These are phyloP conservation scores for Epichloe brachyelytri DNA, from an alignment of 2,329 filamentous ascomycete genomes.

Conservation along the genomic window DNA sequence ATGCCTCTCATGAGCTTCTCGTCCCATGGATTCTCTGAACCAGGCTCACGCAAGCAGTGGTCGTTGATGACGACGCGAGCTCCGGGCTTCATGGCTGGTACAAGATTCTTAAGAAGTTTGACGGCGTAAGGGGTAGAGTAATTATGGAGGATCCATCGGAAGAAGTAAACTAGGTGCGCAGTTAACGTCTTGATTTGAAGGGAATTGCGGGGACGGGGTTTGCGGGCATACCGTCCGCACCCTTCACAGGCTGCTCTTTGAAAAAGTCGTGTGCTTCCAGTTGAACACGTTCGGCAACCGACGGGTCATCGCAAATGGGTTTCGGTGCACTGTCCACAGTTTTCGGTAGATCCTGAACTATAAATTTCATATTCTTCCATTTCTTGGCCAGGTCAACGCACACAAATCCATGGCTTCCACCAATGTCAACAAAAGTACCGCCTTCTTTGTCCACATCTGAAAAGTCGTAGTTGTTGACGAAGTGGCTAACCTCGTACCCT, in stretches of 20 bases:
- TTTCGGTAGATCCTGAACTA: slow-evolving; percentile 41
- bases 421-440: slow-evolving; percentile 44
- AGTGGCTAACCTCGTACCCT: slow-evolving; percentile 40
- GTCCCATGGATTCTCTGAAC: slow-evolving; percentile 29
- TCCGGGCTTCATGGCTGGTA: slow-evolving; percentile 42
- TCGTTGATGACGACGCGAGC: slow-evolving; percentile 34
- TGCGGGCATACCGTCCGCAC: slow-evolving; percentile 34
- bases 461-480: slow-evolving; percentile 43
- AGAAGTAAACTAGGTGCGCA: slow-evolving; percentile 33
- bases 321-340: slow-evolving; percentile 34
- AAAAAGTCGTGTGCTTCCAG: slow-evolving; percentile 45
- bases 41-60: slow-evolving; percentile 29
- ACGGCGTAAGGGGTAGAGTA: slow-evolving; percentile 41
- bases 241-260: slow-evolving; percentile 37
- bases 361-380: slow-evolving; percentile 37
- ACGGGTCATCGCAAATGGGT: slow-evolving; percentile 25
- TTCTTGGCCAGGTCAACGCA: slow-evolving; percentile 38
- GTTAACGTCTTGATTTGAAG: neutral
- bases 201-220: too few relatives aligned
- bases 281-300: slow-evolving; percentile 26
- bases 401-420: slow-evolving; percentile 46
- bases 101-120: slow-evolving; percentile 34
- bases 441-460: slow-evolving; percentile 27
- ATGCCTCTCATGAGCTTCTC: slow-evolving; percentile 34
- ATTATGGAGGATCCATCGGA: slow-evolving; percentile 50